A percentile compares a stretch with the other conserved stretches of the same genome.
Evolutionary conservation across 768 basidiomycete genomes (phyloP).

Genomic region (Agrocybe praecox): DNA sequence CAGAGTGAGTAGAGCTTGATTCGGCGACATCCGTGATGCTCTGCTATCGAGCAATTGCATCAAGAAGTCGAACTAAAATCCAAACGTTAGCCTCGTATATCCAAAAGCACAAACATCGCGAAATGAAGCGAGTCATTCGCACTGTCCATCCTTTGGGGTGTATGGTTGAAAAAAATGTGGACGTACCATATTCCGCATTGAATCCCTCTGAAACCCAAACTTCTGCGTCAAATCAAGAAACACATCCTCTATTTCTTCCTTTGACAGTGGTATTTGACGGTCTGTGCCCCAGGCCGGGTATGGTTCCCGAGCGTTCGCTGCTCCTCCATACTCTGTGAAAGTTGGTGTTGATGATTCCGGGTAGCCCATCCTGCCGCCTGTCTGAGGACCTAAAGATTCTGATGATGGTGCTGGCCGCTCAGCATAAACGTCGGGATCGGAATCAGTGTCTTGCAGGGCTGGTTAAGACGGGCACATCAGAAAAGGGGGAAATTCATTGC

Average conservation of each 20-base stretch:
- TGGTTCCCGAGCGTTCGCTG: slow-evolving; percentile 69
- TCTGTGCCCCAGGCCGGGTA: slow-evolving; percentile 96
- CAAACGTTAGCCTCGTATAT: slow-evolving; percentile 11
- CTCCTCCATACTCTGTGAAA: slow-evolving; percentile 62
- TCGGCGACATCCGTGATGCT: slow-evolving; percentile 95
- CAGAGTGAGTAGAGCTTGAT: slow-evolving; percentile 91
- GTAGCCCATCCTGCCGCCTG: slow-evolving; percentile 47
- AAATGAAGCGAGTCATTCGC: not conserved
- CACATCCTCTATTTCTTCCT: slow-evolving; percentile 99
- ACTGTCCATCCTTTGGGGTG: not conserved
- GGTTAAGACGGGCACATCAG: slow-evolving; percentile 20
- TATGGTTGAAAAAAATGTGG: not conserved
- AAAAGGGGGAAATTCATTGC: slow-evolving; percentile 17
- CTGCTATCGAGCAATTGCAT: slow-evolving; percentile 98
- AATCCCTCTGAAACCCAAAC: slow-evolving; percentile 96
- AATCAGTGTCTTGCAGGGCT: slow-evolving; percentile 86
- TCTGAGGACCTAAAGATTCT: slow-evolving; percentile 69
- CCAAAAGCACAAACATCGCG: not conserved
- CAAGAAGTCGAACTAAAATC: slow-evolving; percentile 87
- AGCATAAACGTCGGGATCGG: slow-evolving; percentile 74
- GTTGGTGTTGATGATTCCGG: slow-evolving; percentile 78
- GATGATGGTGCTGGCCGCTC: slow-evolving; percentile 73
- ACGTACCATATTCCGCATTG: slow-evolving; percentile 91
- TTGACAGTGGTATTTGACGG: slow-evolving; percentile 93
- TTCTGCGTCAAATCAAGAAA: slow-evolving; percentile 97